These are phyloP conservation scores for Daldinia eschscholtzii DNA, from an alignment of 2,329 filamentous ascomycete genomes.

Conservation along the genomic window DNA sequence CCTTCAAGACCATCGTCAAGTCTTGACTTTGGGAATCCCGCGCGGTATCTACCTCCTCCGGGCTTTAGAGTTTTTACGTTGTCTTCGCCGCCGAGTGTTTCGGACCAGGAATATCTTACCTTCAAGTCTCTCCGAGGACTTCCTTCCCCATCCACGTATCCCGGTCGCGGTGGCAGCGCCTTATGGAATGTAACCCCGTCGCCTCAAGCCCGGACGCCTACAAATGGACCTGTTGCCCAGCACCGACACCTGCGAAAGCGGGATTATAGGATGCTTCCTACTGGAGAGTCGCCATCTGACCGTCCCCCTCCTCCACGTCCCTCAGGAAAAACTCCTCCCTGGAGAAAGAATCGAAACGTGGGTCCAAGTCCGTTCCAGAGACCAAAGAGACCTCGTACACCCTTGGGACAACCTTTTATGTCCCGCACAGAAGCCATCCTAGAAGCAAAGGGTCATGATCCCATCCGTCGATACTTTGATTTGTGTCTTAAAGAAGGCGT, in stretches of 20 bases:
- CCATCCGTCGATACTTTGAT: constrained; percentile 9
- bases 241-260: neutral
- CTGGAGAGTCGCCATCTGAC: neutral
- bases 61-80: neutral
- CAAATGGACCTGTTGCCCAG: neutral
- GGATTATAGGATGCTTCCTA: neutral
- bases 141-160: neutral
- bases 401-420: neutral
- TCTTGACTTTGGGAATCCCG: neutral
- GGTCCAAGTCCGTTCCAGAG: neutral
- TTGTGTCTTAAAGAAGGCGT: constrained; percentile 17
- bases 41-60: neutral
- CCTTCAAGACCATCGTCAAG: neutral
- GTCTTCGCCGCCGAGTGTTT: neutral
- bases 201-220: neutral
- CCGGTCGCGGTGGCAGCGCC: neutral
- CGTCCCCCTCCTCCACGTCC: neutral
- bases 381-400: neutral
- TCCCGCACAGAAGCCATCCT: neutral
- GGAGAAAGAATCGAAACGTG: neutral
- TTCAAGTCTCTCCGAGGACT: neutral
- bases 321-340: neutral
- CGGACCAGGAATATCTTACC: neutral
- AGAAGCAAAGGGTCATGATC: neutral
- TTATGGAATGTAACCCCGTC: neutral